A percentile compares a stretch with the other conserved stretches of the same genome.
Conservation (phyloP, 2,329 filamentous ascomycete genomes). For the Elsinoe arachidis region DNA sequence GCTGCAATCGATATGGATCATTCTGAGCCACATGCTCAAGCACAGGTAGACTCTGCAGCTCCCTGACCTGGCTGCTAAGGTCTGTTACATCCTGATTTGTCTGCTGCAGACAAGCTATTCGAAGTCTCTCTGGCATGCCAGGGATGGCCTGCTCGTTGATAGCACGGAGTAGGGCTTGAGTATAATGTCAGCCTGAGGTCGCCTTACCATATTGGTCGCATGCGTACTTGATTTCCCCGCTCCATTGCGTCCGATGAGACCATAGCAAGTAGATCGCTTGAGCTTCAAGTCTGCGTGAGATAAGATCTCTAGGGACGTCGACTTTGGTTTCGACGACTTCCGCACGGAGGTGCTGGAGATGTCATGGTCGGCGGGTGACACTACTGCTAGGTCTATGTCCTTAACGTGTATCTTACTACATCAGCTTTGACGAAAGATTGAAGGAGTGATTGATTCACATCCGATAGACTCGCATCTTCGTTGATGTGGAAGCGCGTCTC, state of each 20-base stretch:
- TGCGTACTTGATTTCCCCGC: conserved; percentile 69
- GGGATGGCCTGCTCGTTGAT: conserved; percentile 72
- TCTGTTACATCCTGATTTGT: conserved; percentile 33
- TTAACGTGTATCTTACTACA: neutral
- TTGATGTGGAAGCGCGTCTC: neutral
- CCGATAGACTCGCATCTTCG: neutral
- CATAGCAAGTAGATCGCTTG: conserved; percentile 66
- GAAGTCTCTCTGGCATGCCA: conserved; percentile 58
- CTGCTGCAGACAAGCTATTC: conserved; percentile 62
- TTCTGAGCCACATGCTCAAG: conserved; percentile 21
- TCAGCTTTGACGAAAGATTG: neutral
- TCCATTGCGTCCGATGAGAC: conserved; percentile 70
- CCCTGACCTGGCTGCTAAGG: neutral
- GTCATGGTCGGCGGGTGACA: neutral
- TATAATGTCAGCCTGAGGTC: neutral
- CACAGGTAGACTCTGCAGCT: conserved; percentile 16
- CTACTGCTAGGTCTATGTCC: neutral
- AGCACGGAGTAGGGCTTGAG: conserved; percentile 58
- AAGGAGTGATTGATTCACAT: neutral
- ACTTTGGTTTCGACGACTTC: neutral
- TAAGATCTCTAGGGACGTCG: conserved; percentile 55
- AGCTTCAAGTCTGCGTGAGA: conserved; percentile 60
- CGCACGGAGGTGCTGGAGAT: neutral
- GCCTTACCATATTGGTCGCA: neutral
- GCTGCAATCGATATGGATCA: conserved; percentile 18